Percentiles rank a stretch among this genome's conserved stretches.
These are phyloP conservation scores for Aspergillus flavus DNA, from an alignment of 2,329 filamentous ascomycete genomes.

Conservation along the genomic window DNA sequence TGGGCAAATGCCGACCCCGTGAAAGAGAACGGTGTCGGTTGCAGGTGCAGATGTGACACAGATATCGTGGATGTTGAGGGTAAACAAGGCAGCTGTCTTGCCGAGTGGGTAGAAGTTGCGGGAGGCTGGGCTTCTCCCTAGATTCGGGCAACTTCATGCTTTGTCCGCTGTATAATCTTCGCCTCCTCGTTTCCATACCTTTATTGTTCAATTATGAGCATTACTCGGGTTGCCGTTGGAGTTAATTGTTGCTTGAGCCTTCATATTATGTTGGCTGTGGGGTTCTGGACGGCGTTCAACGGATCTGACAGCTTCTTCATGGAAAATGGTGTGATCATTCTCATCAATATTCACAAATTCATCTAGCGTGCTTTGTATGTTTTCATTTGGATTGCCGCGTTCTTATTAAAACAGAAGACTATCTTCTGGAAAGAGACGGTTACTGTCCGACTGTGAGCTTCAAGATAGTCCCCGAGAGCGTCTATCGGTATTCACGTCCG, in stretches of 20 bases:
- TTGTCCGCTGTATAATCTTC: slow-evolving; percentile 35
- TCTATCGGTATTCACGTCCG: neutral
- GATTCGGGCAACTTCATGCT: slow-evolving; percentile 19
- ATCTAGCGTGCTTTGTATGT: slow-evolving; percentile 41
- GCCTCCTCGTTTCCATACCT: slow-evolving; percentile 31
- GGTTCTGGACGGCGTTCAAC: slow-evolving; percentile 42
- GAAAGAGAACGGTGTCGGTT: slow-evolving; percentile 95
- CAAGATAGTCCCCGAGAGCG: neutral
- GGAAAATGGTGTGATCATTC: slow-evolving; percentile 38
- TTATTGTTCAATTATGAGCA: slow-evolving; percentile 36
- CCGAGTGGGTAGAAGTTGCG: slow-evolving; percentile 96
- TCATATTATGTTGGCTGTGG: slow-evolving; percentile 35
- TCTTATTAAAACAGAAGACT: slow-evolving; percentile 13
- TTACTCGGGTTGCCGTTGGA: slow-evolving; percentile 35
- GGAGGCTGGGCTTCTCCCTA: slow-evolving; percentile 80
- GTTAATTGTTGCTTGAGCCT: slow-evolving; percentile 35
- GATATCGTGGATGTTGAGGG: slow-evolving; percentile 97
- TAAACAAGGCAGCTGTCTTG: slow-evolving; percentile 91
- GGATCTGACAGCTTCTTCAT: slow-evolving; percentile 40
- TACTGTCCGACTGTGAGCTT: neutral
- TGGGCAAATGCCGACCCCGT: slow-evolving; percentile 86
- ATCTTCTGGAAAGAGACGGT: neutral
- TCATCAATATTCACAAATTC: slow-evolving; percentile 39
- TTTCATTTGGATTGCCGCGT: slow-evolving; percentile 31
- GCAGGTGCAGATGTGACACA: slow-evolving; percentile 93